phyloP scores from a whole-genome alignment of 108 stramenopile genomes.

The Skeletonema tropicum region DNA sequence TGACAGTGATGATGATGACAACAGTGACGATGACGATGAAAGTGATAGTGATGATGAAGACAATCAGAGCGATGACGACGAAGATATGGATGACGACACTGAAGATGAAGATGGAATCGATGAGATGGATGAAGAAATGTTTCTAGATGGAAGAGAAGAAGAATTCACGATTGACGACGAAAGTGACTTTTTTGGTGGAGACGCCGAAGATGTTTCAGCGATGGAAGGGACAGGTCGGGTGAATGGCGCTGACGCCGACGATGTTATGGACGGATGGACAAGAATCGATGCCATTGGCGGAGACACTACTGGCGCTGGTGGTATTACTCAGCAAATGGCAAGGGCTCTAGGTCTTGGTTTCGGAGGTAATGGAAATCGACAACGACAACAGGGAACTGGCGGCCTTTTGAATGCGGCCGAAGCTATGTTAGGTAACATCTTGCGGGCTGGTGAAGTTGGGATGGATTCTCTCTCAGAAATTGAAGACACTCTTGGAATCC shows the following conservation, averaged over 20 bases:
- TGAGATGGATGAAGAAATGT: conserved; percentile 26
- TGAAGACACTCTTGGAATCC: conserved; percentile 76
- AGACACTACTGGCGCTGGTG: conserved; percentile 49
- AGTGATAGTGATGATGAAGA: conserved; percentile 34
- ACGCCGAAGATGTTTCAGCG: conserved; percentile 29
- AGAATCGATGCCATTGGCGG: conserved; percentile 55
- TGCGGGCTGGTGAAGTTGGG: conserved; percentile 64
- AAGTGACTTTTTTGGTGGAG: conserved; percentile 35
- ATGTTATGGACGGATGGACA: conserved; percentile 80
- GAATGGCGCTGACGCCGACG: conserved; percentile 21
- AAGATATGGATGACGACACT: conserved; percentile 43
- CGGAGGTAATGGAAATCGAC: neutral
- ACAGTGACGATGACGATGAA: conserved; percentile 33
- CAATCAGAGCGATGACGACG: conserved; percentile 57
- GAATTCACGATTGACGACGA: conserved; percentile 30
- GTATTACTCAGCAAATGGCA: conserved; percentile 54
- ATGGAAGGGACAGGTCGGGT: conserved; percentile 16
- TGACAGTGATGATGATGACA: conserved; percentile 39
- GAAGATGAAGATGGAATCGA: conserved; percentile 27
- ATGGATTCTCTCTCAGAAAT: conserved; percentile 63
- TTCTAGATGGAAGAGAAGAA: conserved; percentile 41
- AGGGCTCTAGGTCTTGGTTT: conserved; percentile 17
- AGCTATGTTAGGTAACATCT: conserved; percentile 76
- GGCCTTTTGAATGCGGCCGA: conserved; percentile 67
- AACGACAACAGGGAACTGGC: conserved; percentile 27